Conservation (phyloP, 345 rosid genomes). For the Eucalyptus curtisii region DNA sequence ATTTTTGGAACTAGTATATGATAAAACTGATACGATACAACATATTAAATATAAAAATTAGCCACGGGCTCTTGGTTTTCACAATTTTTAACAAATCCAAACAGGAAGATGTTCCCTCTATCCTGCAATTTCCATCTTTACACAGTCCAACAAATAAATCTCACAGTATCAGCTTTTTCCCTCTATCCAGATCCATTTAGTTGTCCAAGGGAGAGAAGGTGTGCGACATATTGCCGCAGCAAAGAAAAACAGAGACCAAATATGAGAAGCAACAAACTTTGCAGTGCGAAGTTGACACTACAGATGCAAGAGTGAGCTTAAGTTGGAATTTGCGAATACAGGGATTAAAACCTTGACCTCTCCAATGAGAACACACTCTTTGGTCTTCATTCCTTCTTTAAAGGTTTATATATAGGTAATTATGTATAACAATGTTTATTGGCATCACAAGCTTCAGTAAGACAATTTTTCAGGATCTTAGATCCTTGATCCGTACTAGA, state of each 20-base stretch:
- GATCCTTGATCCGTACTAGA: not conserved
- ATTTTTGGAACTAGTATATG: not conserved
- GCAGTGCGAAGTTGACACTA: not conserved
- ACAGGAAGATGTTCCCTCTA: not conserved
- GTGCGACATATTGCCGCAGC: slow-evolving; percentile 85
- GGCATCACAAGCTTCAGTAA: not conserved
- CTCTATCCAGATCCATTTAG: slow-evolving; percentile 70
- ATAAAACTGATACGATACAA: not conserved
- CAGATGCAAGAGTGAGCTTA: not conserved
- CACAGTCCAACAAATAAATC: not conserved
- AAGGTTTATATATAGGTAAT: not conserved
- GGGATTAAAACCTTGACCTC: not conserved
- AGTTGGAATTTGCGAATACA: not conserved
- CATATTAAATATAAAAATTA: not conserved
- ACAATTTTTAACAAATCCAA: not conserved
- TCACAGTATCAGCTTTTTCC: not conserved
- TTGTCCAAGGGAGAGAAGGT: slow-evolving; percentile 82
- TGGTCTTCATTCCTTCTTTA: not conserved
- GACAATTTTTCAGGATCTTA: not conserved
- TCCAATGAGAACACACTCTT: not conserved
- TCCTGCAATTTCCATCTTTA: not conserved
- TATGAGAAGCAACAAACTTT: too few species aligned
- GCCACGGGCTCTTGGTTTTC: not conserved
- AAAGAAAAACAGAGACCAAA: not conserved
- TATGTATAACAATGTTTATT: not conserved